Base-by-base conservation (phyloP, 352 stramenopile genomes). In the Aphanomyces stellatus region DNA sequence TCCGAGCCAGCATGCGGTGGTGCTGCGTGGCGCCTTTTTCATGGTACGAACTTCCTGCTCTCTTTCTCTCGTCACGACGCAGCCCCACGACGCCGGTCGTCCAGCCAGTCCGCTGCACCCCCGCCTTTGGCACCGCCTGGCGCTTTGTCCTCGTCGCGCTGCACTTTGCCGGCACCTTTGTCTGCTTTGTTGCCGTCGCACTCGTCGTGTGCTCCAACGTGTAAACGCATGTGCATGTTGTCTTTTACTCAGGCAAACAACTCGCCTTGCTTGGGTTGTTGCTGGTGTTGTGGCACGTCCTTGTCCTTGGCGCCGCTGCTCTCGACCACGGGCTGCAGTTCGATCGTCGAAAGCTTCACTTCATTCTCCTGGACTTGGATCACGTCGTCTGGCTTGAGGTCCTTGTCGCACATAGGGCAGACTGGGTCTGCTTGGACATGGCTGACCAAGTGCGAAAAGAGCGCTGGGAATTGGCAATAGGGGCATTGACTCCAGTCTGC, bases 401-500 rank as follows among this genome's bases (percentile, higher is more conserved):
- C 65, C 35, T 87, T 79, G 46, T 93, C 84, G 42, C 84, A 93
- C 81, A 93, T 91, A 1, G 84, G 84, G 53, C 84, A 93, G 11
- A 78, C 30, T 19, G 80, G 60, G 25, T 93, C 85, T 0, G 75
- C 76, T 53, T 80, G 72, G 25, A 98, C 48, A 37, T 96, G 94
- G 35, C 74, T 78, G 8, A 78, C 69, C 57, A 98, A 95, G 56
- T 96, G 82, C 60, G 87, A 94, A 74, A 90, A 87, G 17, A 97
- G 76, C 30, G 88, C 91, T 24, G 93, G 93, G 74, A 97, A 95
- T 1, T 78, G 76, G 63, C 86, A 96, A 11, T 82, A 76, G 6
- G 93, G 93, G 71, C 93, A 98, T 61, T 85, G 74, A 33, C 80
- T 91, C 89, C 90, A 98, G 75, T 98, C 88, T 48, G 96, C 82